phyloP scores from a whole-genome alignment of 148 eudicot species.

The Rhododendron simsii region DNA sequence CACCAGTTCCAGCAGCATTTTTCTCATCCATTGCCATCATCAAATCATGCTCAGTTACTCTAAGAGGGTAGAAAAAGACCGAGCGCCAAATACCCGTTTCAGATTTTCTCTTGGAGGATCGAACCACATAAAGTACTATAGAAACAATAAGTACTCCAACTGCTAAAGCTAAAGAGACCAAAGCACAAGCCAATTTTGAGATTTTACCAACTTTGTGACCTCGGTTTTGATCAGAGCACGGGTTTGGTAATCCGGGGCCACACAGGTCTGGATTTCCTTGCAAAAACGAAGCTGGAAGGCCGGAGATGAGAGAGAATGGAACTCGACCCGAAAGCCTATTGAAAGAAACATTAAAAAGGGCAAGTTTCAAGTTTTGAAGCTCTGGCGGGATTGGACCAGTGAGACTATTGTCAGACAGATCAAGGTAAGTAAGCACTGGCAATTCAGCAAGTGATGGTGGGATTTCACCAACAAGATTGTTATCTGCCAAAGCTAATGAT shows the following conservation, averaged over 20 bases:
- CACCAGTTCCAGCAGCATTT: slow-evolving; percentile 37
- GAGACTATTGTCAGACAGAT: slow-evolving; percentile 75
- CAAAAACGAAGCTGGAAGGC: slow-evolving; percentile 82
- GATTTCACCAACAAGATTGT: slow-evolving; percentile 61
- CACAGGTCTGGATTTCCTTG: slow-evolving; percentile 75
- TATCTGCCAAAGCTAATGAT: slow-evolving; percentile 67
- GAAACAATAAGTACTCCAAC: slow-evolving; percentile 29
- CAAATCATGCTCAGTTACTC: slow-evolving; percentile 70
- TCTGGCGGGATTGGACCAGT: slow-evolving; percentile 74
- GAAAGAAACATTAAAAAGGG: slow-evolving; percentile 78
- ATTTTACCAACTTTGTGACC: slow-evolving; percentile 28
- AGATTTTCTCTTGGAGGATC: slow-evolving; percentile 34
- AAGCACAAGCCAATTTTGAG: slow-evolving; percentile 45
- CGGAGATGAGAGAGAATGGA: slow-evolving; percentile 53
- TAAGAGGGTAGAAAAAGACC: slow-evolving; percentile 79
- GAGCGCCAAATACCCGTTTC: slow-evolving; percentile 44
- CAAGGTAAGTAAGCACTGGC: slow-evolving; percentile 87
- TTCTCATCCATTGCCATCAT: slow-evolving; percentile 66
- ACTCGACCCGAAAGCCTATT: slow-evolving; percentile 66
- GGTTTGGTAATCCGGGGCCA: slow-evolving; percentile 61
- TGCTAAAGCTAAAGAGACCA: slow-evolving; percentile 44
- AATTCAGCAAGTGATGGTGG: slow-evolving; percentile 67
- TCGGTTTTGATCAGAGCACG: slow-evolving; percentile 39
- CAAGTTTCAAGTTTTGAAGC: slow-evolving; percentile 79
- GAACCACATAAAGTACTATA: slow-evolving; percentile 33